Evolutionary conservation across 202 grass and related monocot species (phyloP), one percentile per base, ranked within the genome.

Genomic region (Panicum hallii): DNA sequence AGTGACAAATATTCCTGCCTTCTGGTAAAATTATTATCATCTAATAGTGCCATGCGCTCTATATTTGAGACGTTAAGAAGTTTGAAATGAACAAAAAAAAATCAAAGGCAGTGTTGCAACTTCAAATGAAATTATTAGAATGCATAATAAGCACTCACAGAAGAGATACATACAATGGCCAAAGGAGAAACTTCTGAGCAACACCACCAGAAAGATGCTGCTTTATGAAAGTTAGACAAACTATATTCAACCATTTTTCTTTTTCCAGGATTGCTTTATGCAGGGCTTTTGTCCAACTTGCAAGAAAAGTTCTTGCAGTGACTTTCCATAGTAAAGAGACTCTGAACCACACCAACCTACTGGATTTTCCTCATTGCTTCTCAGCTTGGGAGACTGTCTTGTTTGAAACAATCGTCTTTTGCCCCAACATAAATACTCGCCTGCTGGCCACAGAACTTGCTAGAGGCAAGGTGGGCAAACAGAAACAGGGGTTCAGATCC

Each of bases 151-250:
- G 34, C 34, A 71, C 78, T 79, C 10, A 15, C 48, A 16, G 30
- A 83, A 83, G 16, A 81, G 76, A 56, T 16, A 15, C 79, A 82
- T 80, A 74, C 67, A 54, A 86, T 23, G 50, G 17, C 30, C 75
- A 84, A 84, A 63, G 42, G 57, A 78, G 73, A 86, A 86, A 91
- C 79, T 86, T 88, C 68, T 79, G 43, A 84, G 75, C 63, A 87
- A 77, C 72, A 20, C 57, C 74, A 83, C 46, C 63, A 73, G 77
- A 82, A 86, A 89, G 80, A 82, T 84, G 58, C 61, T 87, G 58
- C 89, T 84, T 89, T 81, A 63, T 63, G 53, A 87, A 89, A 89
- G 48, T 89, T 91, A 55, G 63, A 93, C 83, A 52, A 63, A 71
- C 19, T 74, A 47, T 86, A 83, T 81, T 87, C 54, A 65, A 76